A percentile compares a stretch with the other conserved stretches of the same genome.
Conservation (phyloP, 164 flowering plant species). For the Vitis amurensis region DNA sequence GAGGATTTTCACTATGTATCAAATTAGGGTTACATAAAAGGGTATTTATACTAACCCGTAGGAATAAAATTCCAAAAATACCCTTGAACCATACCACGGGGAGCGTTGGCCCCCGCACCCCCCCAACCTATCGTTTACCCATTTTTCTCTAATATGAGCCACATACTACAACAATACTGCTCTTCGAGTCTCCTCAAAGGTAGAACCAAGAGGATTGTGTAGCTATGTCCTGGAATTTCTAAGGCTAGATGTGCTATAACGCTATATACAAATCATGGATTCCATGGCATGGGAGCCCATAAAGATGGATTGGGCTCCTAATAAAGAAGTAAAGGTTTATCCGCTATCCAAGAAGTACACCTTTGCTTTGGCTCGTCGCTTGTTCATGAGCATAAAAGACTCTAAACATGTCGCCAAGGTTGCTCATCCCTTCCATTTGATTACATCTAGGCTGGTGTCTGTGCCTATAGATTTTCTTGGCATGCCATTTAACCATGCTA, state of each 20-base stretch:
- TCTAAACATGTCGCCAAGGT: conserved; percentile 22
- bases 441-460: conserved; percentile 35
- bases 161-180: conserved; percentile 12
- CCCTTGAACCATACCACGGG: no score
- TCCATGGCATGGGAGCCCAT: conserved; percentile 29
- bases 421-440: conserved; percentile 22
- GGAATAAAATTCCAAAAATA: no score
- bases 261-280: conserved; percentile 43
- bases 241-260: conserved; percentile 41
- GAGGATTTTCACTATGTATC: no score
- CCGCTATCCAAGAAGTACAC: conserved; percentile 32
- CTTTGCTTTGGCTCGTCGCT: conserved; percentile 34
- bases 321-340: conserved; percentile 7
- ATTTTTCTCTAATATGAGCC: no score
- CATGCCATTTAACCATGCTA: conserved; percentile 35
- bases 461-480: conserved; percentile 55
- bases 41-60: no score
- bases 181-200: conserved; percentile 22
- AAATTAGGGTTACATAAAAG: no score
- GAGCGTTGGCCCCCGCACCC: no score
- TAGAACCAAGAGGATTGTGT: conserved; percentile 30
- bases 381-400: conserved; percentile 46
- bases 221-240: conserved; percentile 33
- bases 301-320: no score
- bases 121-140: no score